These are phyloP conservation scores for Garcileccinum viscosum DNA, from an alignment of 1,284 basidiomycete species.

Conservation along the genomic window DNA sequence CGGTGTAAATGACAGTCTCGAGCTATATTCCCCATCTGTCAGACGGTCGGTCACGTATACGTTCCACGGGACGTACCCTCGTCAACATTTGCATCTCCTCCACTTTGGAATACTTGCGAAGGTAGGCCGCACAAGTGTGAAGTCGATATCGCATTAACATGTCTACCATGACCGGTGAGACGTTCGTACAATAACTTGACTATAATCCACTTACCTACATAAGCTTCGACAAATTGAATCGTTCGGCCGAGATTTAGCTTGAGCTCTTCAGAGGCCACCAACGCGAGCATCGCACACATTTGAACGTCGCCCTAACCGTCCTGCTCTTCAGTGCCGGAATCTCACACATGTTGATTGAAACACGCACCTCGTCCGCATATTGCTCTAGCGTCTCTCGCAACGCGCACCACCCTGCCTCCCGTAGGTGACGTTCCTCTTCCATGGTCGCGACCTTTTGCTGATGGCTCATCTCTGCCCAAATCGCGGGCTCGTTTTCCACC, in stretches of 20 bases:
- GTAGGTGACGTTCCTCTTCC: slow-evolving; percentile 58
- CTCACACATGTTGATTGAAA: neutral
- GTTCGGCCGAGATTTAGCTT: slow-evolving; percentile 48
- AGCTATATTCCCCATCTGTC: slow-evolving; percentile 45
- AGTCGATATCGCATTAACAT: slow-evolving; percentile 64
- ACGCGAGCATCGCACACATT: slow-evolving; percentile 72
- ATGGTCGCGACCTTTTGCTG: slow-evolving; percentile 51
- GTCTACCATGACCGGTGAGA: slow-evolving; percentile 46
- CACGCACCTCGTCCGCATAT: slow-evolving; percentile 65
- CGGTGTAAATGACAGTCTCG: slow-evolving; percentile 70
- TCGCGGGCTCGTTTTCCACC: slow-evolving; percentile 10
- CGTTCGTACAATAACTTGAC: slow-evolving; percentile 1
- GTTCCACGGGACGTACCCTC: slow-evolving; percentile 45
- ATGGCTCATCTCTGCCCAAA: slow-evolving; percentile 38
- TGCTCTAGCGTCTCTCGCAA: slow-evolving; percentile 62
- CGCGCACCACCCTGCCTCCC: slow-evolving; percentile 61
- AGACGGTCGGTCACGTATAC: neutral
- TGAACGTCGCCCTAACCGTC: slow-evolving; percentile 70
- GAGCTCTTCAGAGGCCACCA: slow-evolving; percentile 65
- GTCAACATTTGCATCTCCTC: slow-evolving; percentile 59
- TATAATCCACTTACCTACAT: slow-evolving; percentile 57
- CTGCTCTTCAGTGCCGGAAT: slow-evolving; percentile 1
- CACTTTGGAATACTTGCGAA: slow-evolving; percentile 64
- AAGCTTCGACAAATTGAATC: slow-evolving; percentile 68
- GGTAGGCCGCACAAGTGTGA: slow-evolving; percentile 69